Evolutionary conservation across 108 stramenopile genomes (phyloP).

Genomic region (Stephanodiscus triporus): DNA sequence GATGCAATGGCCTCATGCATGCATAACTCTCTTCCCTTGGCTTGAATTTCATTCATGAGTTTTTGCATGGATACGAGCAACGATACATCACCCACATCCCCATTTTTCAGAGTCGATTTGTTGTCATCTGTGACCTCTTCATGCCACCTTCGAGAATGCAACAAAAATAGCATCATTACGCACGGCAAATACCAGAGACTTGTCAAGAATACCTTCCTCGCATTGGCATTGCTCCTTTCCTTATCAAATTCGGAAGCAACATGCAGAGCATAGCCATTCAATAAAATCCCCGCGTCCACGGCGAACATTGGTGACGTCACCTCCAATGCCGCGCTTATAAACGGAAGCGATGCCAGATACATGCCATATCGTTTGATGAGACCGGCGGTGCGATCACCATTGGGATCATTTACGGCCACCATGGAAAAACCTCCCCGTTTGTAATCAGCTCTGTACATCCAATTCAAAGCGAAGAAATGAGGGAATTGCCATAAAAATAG

Average conservation of each 20-base stretch:
- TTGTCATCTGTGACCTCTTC: constrained; percentile 52
- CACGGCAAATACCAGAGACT: constrained; percentile 97
- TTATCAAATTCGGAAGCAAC: constrained; percentile 79
- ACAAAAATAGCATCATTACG: constrained; percentile 87
- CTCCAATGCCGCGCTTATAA: constrained; percentile 75
- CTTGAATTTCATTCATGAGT: constrained; percentile 61
- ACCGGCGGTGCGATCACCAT: constrained; percentile 81
- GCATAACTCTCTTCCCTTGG: constrained; percentile 80
- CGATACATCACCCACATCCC: constrained; percentile 45
- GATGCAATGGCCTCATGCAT: constrained; percentile 70
- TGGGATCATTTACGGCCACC: constrained; percentile 80
- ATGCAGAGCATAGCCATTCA: constrained; percentile 87
- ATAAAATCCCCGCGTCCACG: constrained; percentile 80
- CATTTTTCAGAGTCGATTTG: constrained; percentile 7
- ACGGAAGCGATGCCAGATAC: constrained; percentile 87
- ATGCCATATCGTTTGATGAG: constrained; percentile 84
- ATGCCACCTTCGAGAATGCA: constrained; percentile 92
- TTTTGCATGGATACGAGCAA: constrained; percentile 42
- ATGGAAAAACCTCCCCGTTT: constrained; percentile 82
- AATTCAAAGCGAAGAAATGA: constrained; percentile 98
- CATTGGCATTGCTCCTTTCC: constrained; percentile 92
- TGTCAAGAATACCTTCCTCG: constrained; percentile 92
- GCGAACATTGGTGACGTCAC: constrained; percentile 97
- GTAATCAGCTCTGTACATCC: constrained; percentile 92
- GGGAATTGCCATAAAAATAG: constrained; percentile 99